Conservation (phyloP, 176 grass and related monocot species). For the Elaeis guineensis region DNA sequence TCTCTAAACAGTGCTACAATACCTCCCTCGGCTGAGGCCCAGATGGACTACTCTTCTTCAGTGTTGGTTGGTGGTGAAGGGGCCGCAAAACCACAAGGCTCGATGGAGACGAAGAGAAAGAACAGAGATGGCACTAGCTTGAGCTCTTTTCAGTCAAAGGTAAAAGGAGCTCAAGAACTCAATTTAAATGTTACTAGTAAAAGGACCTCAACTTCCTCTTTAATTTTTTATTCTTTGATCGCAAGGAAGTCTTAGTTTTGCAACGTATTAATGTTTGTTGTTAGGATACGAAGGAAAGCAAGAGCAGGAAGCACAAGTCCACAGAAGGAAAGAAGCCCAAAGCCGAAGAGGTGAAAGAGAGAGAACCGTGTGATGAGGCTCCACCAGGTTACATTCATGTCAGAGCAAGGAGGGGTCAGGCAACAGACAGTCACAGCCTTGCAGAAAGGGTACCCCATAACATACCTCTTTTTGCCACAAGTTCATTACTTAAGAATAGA, state of each 20-base stretch:
- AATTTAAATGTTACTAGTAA: neutral
- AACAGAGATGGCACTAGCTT: conserved; percentile 28
- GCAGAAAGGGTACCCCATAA: conserved; percentile 60
- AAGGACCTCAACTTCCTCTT: neutral
- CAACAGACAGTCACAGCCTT: conserved; percentile 94
- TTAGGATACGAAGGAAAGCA: conserved; percentile 46
- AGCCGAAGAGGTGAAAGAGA: neutral
- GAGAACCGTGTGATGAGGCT: conserved; percentile 12
- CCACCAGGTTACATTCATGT: conserved; percentile 93
- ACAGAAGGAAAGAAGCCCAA: conserved; percentile 11
- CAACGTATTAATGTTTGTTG: neutral
- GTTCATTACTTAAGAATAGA: neutral
- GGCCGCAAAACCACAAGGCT: neutral
- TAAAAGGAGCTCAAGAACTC: conserved; percentile 7
- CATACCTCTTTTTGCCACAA: conserved; percentile 5
- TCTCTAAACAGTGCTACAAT: conserved; percentile 1
- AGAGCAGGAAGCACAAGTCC: conserved; percentile 40
- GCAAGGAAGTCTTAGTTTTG: neutral
- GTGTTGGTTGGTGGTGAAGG: neutral
- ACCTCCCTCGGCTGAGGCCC: too few species aligned
- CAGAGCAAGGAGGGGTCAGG: conserved; percentile 93
- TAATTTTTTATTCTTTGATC: conserved; percentile 13
- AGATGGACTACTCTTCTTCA: neutral
- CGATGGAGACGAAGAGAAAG: conserved; percentile 52
- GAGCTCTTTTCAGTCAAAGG: conserved; percentile 61